phyloP scores from a whole-genome alignment of 2,329 filamentous ascomycete species.

The Talaromyces funiculosus region DNA sequence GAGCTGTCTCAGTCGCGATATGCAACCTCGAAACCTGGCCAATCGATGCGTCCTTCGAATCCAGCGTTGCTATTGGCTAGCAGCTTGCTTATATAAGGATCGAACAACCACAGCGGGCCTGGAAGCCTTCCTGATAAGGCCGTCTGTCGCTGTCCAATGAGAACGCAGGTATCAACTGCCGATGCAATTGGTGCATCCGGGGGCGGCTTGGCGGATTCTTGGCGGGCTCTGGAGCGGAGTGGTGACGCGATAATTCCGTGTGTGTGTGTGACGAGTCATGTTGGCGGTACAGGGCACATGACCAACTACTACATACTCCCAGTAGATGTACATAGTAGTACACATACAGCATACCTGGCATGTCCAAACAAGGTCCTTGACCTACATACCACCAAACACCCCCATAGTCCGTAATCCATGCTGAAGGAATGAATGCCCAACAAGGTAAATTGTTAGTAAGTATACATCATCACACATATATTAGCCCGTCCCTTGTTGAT shows the following conservation, averaged over 20 bases:
- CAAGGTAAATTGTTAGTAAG: neutral
- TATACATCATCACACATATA: neutral
- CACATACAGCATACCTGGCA: neutral
- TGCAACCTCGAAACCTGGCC: conserved; percentile 7
- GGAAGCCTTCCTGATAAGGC: neutral
- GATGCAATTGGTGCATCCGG: neutral
- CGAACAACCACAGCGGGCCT: neutral
- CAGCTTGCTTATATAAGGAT: neutral
- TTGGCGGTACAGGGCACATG: neutral
- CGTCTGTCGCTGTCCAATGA: neutral
- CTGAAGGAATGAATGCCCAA: neutral
- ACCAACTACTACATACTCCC: neutral
- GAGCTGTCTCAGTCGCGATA: conserved; percentile 2
- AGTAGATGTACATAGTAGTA: no score
- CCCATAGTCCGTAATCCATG: no score
- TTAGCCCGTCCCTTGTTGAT: neutral
- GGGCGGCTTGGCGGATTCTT: neutral
- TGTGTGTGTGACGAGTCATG: neutral
- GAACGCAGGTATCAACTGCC: no score
- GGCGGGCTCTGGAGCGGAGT: neutral
- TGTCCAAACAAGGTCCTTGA: no score
- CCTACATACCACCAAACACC: no score
- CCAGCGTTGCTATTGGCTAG: neutral
- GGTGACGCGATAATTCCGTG: no score
- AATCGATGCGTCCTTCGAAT: neutral